Percentiles rank a stretch among this genome's conserved stretches.
Evolutionary conservation across 1,139 yeast genomes (phyloP).

Genomic region (Yamadazyma spencermartinsiae): DNA sequence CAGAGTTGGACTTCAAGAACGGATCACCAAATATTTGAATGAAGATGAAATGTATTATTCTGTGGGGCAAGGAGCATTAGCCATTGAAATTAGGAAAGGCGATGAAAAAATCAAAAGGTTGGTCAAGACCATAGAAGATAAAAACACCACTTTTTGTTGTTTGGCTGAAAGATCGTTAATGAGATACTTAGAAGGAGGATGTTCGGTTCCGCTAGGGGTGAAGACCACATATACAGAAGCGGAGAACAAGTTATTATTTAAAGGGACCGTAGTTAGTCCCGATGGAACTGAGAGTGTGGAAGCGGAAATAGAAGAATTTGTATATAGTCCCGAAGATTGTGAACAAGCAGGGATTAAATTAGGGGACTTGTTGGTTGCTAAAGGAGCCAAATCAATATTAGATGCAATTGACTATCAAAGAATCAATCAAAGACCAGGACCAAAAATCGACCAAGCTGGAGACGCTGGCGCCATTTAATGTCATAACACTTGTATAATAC

Average conservation of each 20-base stretch:
- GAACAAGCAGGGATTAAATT: conserved; percentile 66
- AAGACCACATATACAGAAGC: conserved; percentile 54
- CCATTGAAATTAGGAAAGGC: conserved; percentile 78
- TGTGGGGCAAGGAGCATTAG: conserved; percentile 97
- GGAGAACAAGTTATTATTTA: conserved; percentile 47
- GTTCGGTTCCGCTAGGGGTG: conserved; percentile 96
- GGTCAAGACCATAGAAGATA: conserved; percentile 64
- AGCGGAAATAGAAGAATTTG: conserved; percentile 40
- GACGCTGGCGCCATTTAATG: neutral
- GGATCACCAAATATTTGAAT: conserved; percentile 71
- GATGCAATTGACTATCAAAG: conserved; percentile 76
- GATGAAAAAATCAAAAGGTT: conserved; percentile 61
- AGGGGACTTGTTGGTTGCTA: conserved; percentile 64
- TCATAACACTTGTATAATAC: neutral
- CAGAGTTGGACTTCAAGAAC: conserved; percentile 65
- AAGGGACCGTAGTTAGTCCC: conserved; percentile 79
- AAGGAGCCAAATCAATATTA: conserved; percentile 82
- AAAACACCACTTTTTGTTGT: conserved; percentile 71
- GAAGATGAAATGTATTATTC: conserved; percentile 93
- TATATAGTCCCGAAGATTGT: conserved; percentile 57
- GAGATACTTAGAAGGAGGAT: conserved; percentile 93
- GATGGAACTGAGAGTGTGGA: conserved; percentile 77
- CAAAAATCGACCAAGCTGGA: conserved; percentile 2
- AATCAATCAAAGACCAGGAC: conserved; percentile 43
- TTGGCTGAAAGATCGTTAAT: conserved; percentile 87